Percentiles rank a stretch among this genome's conserved stretches.
These are phyloP conservation scores for Mycena indigotica DNA, from an alignment of 768 basidiomycete species.

Conservation along the genomic window DNA sequence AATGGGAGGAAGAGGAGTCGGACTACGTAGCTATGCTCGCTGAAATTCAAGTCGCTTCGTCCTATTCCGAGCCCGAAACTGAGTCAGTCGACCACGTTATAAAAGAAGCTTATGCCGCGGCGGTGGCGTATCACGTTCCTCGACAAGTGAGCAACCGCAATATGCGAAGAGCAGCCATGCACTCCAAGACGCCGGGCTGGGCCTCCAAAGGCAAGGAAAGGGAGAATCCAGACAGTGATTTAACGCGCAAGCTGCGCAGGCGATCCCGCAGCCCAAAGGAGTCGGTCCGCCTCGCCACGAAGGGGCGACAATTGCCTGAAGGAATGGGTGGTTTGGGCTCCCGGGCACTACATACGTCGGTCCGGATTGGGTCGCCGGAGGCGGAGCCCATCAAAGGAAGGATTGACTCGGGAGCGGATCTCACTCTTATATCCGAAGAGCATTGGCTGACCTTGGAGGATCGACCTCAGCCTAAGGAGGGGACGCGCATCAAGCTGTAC, in stretches of 20 bases:
- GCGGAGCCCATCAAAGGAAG: background rate
- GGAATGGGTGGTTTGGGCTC: background rate
- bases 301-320: background rate
- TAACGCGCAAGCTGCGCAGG: background rate
- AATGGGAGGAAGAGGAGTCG: background rate
- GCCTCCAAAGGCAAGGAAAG: background rate
- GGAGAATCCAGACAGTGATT: background rate
- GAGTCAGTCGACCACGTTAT: background rate
- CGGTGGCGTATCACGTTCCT: background rate
- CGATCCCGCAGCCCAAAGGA: too few relatives aligned
- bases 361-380: background rate
- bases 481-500: constrained; percentile 14
- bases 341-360: background rate
- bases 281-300: background rate
- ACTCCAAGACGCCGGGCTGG: background rate
- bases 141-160: background rate
- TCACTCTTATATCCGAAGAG: constrained; percentile 10
- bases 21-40: background rate
- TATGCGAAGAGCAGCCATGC: background rate
- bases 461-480: background rate
- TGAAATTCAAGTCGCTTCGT: background rate
- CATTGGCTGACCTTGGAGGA: background rate
- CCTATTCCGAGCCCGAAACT: background rate
- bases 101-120: background rate
- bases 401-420: constrained; percentile 3